Base-by-base conservation (phyloP, 805 yeast genomes). In the Cyberlindnera bimundalis region DNA sequence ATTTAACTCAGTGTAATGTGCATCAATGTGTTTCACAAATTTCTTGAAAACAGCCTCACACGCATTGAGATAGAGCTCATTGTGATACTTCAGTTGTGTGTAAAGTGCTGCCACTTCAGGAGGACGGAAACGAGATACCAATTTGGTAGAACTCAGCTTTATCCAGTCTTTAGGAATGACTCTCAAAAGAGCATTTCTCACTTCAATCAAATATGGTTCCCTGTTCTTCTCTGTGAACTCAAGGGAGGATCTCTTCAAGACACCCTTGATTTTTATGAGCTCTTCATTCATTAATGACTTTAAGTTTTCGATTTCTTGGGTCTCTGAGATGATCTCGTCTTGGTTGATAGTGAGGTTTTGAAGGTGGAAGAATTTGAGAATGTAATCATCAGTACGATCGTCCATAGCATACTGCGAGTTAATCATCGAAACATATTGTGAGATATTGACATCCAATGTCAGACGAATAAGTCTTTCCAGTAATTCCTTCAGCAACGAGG, bases 201-300 rank as follows among this genome's bases (percentile, higher is more conserved):
- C 80, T 53, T 90, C 96, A 17, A 93, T 71, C 35, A 90, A 64
- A 54, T 81, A 84, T 2, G 87, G 82, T 16, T 82, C 84, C 38
- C 78, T 81, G 37, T 74, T 70, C 40, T 75, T 78, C 12, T 79
- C 71, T 20, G 69, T 66, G 52, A 68, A 88, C 16, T 71, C 65
- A 39, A 84, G 56, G 29, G 73, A 66, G 0, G 90, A 84, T 21
- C 86, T 66, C 21, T 71, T 73, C 21, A 86, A 59, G 1, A 69
- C 35, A 1, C 44, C 55, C 35, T 76, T 65, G 3, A 84, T 67
- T 0, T 52, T 48, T 2, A 50, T 45, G n/a, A 90, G 62, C 47
- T 84, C 90, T 1, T 60, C 64, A 0, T 72, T 60, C 3, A 93
- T 60, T 13, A 68, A 65, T 0, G 47, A 34, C 40, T 82, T 80